Conservation (phyloP, 164 flowering plant genomes). For the Vitis vinifera region DNA sequence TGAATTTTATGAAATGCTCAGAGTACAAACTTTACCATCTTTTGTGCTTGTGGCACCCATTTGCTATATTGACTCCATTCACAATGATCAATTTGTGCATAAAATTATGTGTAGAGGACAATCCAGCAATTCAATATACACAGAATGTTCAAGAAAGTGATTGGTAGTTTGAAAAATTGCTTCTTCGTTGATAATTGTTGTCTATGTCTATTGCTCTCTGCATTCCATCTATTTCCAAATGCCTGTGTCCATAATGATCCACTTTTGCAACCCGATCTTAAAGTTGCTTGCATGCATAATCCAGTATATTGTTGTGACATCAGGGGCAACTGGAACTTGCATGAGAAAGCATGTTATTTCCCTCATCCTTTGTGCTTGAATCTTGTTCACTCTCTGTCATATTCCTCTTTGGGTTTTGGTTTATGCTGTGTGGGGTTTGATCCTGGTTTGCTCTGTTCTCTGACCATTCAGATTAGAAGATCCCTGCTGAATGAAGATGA, state of each 20-base stretch:
- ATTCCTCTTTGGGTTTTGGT: neutral
- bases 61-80: neutral
- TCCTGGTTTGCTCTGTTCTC: neutral
- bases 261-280: neutral
- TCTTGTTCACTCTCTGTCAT: neutral
- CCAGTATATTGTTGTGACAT: neutral
- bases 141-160: too few species aligned
- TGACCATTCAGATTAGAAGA: conserved; percentile 66
- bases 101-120: too few species aligned
- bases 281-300: neutral
- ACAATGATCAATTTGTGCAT: too few species aligned
- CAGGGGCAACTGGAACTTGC: neutral
- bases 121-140: too few species aligned
- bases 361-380: neutral
- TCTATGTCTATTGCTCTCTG: neutral
- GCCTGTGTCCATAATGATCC: neutral
- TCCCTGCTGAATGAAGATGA: conserved; percentile 87
- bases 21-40: too few species aligned
- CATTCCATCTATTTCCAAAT: neutral
- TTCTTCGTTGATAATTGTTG: neutral
- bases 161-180: too few species aligned
- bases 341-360: neutral
- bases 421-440: neutral
- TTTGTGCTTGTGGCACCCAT: too few species aligned
- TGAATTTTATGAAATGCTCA: too few species aligned